Base-by-base conservation (phyloP, 192 early-diverging fungal species). In the Endogone sp. region DNA sequence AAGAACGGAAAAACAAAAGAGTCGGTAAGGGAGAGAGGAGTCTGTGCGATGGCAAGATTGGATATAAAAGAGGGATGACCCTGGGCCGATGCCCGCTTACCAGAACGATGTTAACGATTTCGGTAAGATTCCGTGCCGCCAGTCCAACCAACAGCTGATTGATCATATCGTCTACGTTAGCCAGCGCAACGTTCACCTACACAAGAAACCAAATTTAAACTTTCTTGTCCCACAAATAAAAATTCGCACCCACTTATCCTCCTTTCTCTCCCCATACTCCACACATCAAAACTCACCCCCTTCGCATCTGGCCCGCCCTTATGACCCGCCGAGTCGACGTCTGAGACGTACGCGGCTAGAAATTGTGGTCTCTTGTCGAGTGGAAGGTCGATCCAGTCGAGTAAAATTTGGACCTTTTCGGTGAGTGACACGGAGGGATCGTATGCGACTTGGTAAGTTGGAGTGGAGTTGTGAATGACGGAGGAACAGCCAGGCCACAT, bases 401-500 rank as follows among this genome's bases (percentile, higher is more conserved):
- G 66, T 2, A 91, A 59, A 11, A 79, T 79, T 22, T 88, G 81
- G 30, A 89, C 78, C 69, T 93, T 90, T 26, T 82, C 74, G 0
- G 62, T 37, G 2, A 86, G 79, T 16, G 82, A 58, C 8, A 85
- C 73, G 16, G 56, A 69, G 27, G 78, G 44, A 4, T 80, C 63
- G 64, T 83, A 94, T 2, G 84, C 77, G 4, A 88, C 66, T 60
- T 85, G 71, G 64, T 94, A 92, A 28, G 86, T 92, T 4, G 96
- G 92, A 20, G 69, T 66, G 0, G 68, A 63, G 0, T 80, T 75
- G 55, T 79, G 67, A 28, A 92, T 84, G 3, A 75, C 60, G 0
- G 93, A 81, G 20, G 85, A 83, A 3, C 87, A 86, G n/a, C 92
- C 93, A 3, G 90, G 92, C 95, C 95, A 98, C 93, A 96, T 95